These are phyloP conservation scores for Schizosaccharomyces pombe DNA, from an alignment of 805 yeast species.

Conservation along the genomic window DNA sequence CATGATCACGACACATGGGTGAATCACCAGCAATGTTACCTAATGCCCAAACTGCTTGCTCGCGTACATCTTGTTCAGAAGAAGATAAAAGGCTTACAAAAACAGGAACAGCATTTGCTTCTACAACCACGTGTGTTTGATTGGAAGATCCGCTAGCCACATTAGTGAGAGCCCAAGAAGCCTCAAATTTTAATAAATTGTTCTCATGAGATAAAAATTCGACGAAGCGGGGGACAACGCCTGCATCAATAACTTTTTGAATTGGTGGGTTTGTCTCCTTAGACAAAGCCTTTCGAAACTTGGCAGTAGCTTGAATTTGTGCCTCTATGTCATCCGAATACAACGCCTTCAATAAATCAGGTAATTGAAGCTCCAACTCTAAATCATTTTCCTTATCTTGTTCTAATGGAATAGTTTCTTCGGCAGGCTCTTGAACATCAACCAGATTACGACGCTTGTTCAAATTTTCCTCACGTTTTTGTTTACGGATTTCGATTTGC, in stretches of 20 bases:
- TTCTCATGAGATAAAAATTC: slow-evolving; percentile 39
- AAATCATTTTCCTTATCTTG: slow-evolving; percentile 22
- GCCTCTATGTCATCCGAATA: slow-evolving; percentile 49
- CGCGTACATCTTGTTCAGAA: slow-evolving; percentile 72
- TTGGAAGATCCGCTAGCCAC: slow-evolving; percentile 84
- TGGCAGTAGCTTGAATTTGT: slow-evolving; percentile 72
- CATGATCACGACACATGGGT: slow-evolving; percentile 69
- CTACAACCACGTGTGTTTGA: slow-evolving; percentile 77
- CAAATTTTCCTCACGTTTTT: slow-evolving; percentile 81
- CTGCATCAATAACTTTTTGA: slow-evolving; percentile 73
- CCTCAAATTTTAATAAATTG: slow-evolving; percentile 56
- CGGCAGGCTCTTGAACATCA: slow-evolving; percentile 17
- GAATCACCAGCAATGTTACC: slow-evolving; percentile 99
- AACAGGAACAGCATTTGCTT: slow-evolving; percentile 79
- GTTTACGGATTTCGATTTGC: slow-evolving; percentile 88
- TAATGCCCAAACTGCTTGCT: slow-evolving; percentile 97
- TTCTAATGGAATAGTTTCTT: slow-evolving; percentile 17
- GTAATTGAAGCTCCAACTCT: slow-evolving; percentile 24
- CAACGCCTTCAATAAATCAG: slow-evolving; percentile 64
- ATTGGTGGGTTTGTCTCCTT: slow-evolving; percentile 93
- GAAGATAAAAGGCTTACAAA: slow-evolving; percentile 67
- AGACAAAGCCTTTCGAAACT: slow-evolving; percentile 78
- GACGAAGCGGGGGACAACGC: slow-evolving; percentile 81
- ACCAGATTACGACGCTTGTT: slow-evolving; percentile 73
- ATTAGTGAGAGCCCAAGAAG: slow-evolving; percentile 97